Percentiles rank a stretch among this genome's conserved stretches.
Conservation (phyloP, 768 basidiomycete genomes). For the Calocera cornea region DNA sequence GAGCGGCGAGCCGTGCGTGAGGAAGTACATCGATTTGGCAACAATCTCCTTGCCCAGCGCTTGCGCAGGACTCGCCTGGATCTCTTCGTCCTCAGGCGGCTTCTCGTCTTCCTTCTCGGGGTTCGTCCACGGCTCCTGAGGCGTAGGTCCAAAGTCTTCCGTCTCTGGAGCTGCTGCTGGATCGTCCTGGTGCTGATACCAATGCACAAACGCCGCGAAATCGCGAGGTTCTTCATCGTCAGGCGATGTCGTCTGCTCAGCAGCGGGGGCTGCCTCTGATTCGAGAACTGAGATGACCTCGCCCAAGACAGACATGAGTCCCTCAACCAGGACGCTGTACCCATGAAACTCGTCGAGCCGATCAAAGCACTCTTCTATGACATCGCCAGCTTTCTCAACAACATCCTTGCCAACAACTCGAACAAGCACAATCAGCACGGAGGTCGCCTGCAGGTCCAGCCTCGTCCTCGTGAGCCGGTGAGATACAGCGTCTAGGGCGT, state of each 20-base stretch:
- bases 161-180: slow-evolving; percentile 23
- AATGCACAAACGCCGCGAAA: slow-evolving; percentile 38
- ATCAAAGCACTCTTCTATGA: slow-evolving; percentile 96
- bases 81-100: slow-evolving; percentile 27
- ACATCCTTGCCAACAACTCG: slow-evolving; percentile 76
- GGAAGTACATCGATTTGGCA: slow-evolving; percentile 72
- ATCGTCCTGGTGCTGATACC: slow-evolving; percentile 44
- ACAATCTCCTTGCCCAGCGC: slow-evolving; percentile 72
- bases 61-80: slow-evolving; percentile 56
- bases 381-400: slow-evolving; percentile 78
- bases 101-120: slow-evolving; percentile 19
- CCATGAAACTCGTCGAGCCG: slow-evolving; percentile 92
- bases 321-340: slow-evolving; percentile 73
- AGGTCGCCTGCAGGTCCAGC: slow-evolving; percentile 78
- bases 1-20: slow-evolving; percentile 76
- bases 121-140: slow-evolving; percentile 40
- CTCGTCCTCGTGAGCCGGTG: slow-evolving; percentile 65
- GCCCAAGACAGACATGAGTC: slow-evolving; percentile 71
- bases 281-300: slow-evolving; percentile 75
- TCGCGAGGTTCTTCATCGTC: slow-evolving; percentile 14
- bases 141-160: slow-evolving; percentile 46
- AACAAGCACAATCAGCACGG: slow-evolving; percentile 73
- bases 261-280: slow-evolving; percentile 30
- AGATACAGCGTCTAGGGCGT: slow-evolving; percentile 81
- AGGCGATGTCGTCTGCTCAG: slow-evolving; percentile 9